Evolutionary conservation across 2,329 filamentous ascomycete species (phyloP).

Genomic region (Tolypocladium inflatum): DNA sequence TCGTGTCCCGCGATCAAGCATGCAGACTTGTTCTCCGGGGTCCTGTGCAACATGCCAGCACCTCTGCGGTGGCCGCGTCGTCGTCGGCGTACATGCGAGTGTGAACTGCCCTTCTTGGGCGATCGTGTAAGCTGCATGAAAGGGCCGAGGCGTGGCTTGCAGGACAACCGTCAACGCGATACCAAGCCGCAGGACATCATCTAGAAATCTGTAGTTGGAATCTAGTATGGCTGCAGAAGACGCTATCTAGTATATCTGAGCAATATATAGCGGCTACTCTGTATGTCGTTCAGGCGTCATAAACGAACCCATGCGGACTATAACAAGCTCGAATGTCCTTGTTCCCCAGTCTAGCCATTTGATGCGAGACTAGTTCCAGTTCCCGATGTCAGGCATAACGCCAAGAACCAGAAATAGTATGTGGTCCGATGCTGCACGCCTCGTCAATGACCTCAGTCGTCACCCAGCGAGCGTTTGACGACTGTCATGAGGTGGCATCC

Average conservation of each 20-base stretch:
- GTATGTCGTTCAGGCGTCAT: background rate
- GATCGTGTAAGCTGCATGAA: background rate
- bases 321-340: background rate
- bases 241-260: background rate
- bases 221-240: background rate
- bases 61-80: background rate
- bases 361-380: background rate
- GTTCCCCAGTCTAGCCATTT: background rate
- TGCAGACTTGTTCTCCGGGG: background rate
- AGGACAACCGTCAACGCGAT: background rate
- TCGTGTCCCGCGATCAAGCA: background rate
- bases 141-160: background rate
- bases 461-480: background rate
- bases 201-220: background rate
- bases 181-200: background rate
- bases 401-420: background rate
- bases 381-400: background rate
- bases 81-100: background rate
- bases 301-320: background rate
- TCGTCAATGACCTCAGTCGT: background rate
- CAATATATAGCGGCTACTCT: background rate
- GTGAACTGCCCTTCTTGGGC: background rate
- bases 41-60: background rate
- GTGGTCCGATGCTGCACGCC: background rate
- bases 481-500: background rate